Conservation (phyloP, 331 rosid species). For the Malus hybrid region DNA sequence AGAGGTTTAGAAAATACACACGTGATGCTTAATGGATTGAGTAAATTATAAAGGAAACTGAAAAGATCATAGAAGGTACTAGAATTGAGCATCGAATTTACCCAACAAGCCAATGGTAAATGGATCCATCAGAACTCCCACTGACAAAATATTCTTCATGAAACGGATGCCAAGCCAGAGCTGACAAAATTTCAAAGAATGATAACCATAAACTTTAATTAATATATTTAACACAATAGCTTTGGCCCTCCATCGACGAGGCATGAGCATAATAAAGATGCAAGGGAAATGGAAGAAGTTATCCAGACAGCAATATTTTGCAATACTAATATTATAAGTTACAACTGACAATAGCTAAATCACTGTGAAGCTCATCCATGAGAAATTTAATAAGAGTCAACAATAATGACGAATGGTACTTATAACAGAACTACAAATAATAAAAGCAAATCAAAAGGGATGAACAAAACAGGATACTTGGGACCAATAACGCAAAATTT, state of each 20-base stretch:
- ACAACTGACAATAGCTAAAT: not conserved
- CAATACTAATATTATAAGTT: not conserved
- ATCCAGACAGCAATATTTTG: not conserved
- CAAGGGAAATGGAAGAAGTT: not conserved
- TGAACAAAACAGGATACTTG: not conserved
- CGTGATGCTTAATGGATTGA: not conserved
- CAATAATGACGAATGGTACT: not conserved
- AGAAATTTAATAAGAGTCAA: not conserved
- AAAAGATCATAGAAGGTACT: not conserved
- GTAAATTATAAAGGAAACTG: not conserved
- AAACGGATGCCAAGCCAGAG: conserved; percentile 99
- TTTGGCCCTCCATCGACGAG: not conserved
- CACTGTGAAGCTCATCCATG: not conserved
- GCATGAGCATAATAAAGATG: not conserved
- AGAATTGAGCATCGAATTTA: conserved; percentile 18
- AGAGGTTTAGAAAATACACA: not conserved
- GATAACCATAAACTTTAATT: conserved; percentile 13
- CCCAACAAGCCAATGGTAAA: conserved; percentile 99
- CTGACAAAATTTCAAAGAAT: conserved; percentile 33
- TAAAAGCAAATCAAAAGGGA: not conserved
- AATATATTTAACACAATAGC: not conserved
- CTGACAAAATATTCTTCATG: conserved; percentile 99
- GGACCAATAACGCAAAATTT: not conserved
- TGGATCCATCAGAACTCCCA: conserved; percentile 96
- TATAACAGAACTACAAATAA: not conserved